Evolutionary conservation across 208 protist genomes (phyloP), one percentile per base, ranked within the genome.

Genomic region (Leptomonas pyrrhocoris): DNA sequence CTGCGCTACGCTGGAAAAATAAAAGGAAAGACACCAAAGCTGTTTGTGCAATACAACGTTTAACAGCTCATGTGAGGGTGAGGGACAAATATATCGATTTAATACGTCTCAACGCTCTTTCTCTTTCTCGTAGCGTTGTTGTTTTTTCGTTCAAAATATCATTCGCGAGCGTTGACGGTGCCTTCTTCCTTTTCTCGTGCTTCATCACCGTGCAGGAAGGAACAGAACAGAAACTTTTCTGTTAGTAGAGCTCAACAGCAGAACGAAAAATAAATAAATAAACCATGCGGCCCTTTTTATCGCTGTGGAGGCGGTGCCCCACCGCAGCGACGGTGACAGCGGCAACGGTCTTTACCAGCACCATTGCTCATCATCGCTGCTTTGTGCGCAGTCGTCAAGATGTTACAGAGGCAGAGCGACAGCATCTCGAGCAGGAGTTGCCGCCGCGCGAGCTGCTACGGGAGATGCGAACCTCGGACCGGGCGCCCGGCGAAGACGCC

Each of bases 361-460:
- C 18, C 28, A 23, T 53, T 6, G 25, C 43, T 5, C 55, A 16
- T 6, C 38, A 45, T 1, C 62, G 71, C 1, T 58, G 64, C 2
- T 42, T 62, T 48, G 67, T 36, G 27, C 8, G 48, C 15, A 28
- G 43, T 21, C 59, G 73, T 21, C 61, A 77, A 8, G 68, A 63
- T 5, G 54, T 90, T 2, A 83, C 85, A 19, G 70, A 81, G 45
- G 85, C 83, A 68, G 90, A 93, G 78, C 67, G 73, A 40, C 73
- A 65, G 15, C 86, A 91, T 58, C 75, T 93, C 23, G 77, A 93
- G 16, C 87, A 94, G 55, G 80, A 89, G 60, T 57, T 93, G 21
- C 91, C 91, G 4, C 88, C 88, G 30, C 75, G 83, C 0, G 86
- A 91, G 43, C 79, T 94, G 21, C 77, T 96, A 45, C 62, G 54